Evolutionary conservation across 495 filamentous ascomycete genomes (phyloP).

Genomic region (Podospora bellae-mahoneyi): DNA sequence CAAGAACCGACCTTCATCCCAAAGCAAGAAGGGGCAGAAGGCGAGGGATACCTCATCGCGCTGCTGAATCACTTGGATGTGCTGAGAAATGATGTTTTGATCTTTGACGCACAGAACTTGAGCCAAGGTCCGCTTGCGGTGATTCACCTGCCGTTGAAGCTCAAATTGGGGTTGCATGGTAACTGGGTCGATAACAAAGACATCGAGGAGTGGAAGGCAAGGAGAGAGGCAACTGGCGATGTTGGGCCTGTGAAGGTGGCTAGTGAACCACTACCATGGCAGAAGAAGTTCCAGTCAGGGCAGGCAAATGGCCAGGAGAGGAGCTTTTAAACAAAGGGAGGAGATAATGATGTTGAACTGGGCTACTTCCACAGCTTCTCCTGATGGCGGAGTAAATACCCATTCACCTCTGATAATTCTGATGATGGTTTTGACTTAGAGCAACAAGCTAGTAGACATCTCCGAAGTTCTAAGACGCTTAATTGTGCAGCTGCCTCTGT

Average conservation of each 20-base stretch:
- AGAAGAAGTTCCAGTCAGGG: constrained; percentile 23
- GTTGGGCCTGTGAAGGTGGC: constrained; percentile 42
- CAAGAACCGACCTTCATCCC: constrained; percentile 60
- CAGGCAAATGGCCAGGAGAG: neutral
- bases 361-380: too few relatives aligned
- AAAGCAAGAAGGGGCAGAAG: constrained; percentile 42
- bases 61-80: constrained; percentile 54
- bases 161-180: constrained; percentile 46
- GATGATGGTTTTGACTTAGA: too few relatives aligned
- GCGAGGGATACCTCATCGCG: constrained; percentile 54
- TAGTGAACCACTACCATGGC: constrained; percentile 43
- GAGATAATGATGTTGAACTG: too few relatives aligned
- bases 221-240: constrained; percentile 34
- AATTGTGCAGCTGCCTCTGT: too few relatives aligned
- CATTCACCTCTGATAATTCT: too few relatives aligned
- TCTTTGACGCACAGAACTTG: constrained; percentile 48
- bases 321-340: too few relatives aligned
- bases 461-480: too few relatives aligned
- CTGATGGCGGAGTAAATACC: too few relatives aligned
- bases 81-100: constrained; percentile 49
- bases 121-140: constrained; percentile 44
- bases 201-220: constrained; percentile 42
- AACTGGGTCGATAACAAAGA: constrained; percentile 48
- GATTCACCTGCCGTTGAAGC: constrained; percentile 44
- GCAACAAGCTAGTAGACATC: too few relatives aligned